These are phyloP conservation scores for Acanthochlamys bracteata DNA, from an alignment of 106 monocot genomes.

Conservation along the genomic window DNA sequence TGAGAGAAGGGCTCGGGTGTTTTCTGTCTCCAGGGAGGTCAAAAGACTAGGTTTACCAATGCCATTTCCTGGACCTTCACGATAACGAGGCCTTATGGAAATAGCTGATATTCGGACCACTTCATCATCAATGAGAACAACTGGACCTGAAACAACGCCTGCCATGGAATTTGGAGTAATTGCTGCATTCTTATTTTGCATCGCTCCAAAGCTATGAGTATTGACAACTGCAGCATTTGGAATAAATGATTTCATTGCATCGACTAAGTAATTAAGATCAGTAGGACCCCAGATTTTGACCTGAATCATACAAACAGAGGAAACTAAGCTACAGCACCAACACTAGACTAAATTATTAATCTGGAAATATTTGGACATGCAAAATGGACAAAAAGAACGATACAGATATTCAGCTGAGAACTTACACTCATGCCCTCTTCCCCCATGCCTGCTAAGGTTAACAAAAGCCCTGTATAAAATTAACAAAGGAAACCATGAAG, in stretches of 20 bases:
- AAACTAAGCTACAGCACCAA: background rate
- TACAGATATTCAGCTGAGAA: constrained; percentile 1
- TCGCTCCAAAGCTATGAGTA: constrained; percentile 69
- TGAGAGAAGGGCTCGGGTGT: background rate
- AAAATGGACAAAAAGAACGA: background rate
- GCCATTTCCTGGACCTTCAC: constrained; percentile 7
- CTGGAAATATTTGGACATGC: no score
- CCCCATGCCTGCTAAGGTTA: constrained; percentile 91
- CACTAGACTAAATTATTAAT: background rate
- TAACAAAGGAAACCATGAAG: background rate
- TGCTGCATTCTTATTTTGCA: constrained; percentile 13
- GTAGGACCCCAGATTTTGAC: constrained; percentile 96
- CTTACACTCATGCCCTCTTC: constrained; percentile 97
- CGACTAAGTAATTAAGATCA: constrained; percentile 79
- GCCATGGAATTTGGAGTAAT: constrained; percentile 13
- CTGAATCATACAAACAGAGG: constrained; percentile 22
- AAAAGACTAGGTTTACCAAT: constrained; percentile 7
- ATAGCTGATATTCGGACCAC: constrained; percentile 83
- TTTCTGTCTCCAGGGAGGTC: constrained; percentile 7
- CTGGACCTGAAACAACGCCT: constrained; percentile 22
- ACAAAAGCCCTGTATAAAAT: constrained; percentile 51
- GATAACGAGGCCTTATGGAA: constrained; percentile 38
- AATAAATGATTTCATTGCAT: constrained; percentile 90
- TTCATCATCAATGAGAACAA: constrained; percentile 84
- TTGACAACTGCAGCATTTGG: constrained; percentile 90